Evolutionary conservation across 805 yeast species (phyloP).

Genomic region (Hanseniaspora jakobsenii): DNA sequence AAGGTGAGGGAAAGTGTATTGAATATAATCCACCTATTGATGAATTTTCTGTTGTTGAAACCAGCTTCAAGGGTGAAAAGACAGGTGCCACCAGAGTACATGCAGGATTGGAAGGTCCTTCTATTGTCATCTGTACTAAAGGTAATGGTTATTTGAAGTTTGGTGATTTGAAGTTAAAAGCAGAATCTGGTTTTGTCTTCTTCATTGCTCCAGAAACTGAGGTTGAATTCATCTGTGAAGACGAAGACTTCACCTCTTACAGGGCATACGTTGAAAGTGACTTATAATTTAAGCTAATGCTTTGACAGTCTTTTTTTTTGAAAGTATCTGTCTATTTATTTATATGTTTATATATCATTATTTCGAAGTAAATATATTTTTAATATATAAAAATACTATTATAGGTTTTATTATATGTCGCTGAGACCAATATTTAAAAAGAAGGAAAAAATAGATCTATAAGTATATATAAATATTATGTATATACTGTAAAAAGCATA

Average conservation of each 20-base stretch:
- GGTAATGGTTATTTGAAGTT: slow-evolving; percentile 57
- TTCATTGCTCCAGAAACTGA: slow-evolving; percentile 71
- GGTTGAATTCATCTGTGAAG: slow-evolving; percentile 44
- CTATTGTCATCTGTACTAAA: slow-evolving; percentile 69
- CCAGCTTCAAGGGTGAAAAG: slow-evolving; percentile 40
- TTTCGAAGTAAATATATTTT: too few relatives aligned
- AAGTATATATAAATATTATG: too few relatives aligned
- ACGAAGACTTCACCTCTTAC: slow-evolving; percentile 58
- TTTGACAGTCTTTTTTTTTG: too few relatives aligned
- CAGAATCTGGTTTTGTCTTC: slow-evolving; percentile 65
- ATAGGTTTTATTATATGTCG: too few relatives aligned
- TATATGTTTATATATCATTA: too few relatives aligned
- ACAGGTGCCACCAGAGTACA: slow-evolving; percentile 42
- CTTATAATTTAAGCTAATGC: slow-evolving; percentile 11
- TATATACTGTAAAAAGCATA: too few relatives aligned
- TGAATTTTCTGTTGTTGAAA: slow-evolving; percentile 88
- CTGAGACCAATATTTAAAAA: too few relatives aligned
- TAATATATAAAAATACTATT: too few relatives aligned
- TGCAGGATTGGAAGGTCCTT: slow-evolving; percentile 69
- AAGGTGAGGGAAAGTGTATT: slow-evolving; percentile 54
- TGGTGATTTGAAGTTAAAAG: slow-evolving; percentile 33
- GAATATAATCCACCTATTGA: slow-evolving; percentile 93
- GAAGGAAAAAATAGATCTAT: too few relatives aligned
- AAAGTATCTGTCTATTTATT: too few relatives aligned
- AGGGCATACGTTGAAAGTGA: slow-evolving; percentile 79